Conservation (phyloP, 2,329 filamentous ascomycete genomes). For the Cercospora sp. region DNA sequence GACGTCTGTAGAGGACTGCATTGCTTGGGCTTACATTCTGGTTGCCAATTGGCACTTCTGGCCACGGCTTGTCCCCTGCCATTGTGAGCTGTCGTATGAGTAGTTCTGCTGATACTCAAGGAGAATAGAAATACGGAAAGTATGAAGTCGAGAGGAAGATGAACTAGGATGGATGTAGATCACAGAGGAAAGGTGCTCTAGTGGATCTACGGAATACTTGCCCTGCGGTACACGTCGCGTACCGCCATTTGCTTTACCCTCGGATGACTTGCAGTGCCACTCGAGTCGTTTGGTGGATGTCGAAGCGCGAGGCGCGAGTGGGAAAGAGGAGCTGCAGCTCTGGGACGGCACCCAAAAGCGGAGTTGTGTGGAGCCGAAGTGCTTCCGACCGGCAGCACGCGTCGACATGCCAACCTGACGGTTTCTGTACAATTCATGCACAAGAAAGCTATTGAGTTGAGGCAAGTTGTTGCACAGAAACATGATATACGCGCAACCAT, state of each 20-base stretch:
- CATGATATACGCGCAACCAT: not conserved
- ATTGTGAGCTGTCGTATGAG: constrained; percentile 21
- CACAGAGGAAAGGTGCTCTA: not conserved
- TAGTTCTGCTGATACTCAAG: not conserved
- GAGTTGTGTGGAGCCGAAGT: constrained; percentile 5
- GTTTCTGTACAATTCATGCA: not conserved
- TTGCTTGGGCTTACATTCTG: constrained; percentile 36
- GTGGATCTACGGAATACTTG: not conserved
- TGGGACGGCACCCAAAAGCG: not conserved
- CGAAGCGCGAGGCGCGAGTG: not conserved
- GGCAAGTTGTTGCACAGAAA: not conserved
- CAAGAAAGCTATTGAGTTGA: not conserved
- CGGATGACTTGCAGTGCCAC: not conserved
- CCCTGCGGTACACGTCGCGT: not conserved
- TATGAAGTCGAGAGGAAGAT: not conserved
- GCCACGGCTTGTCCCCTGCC: constrained; percentile 47
- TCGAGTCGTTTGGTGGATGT: not conserved
- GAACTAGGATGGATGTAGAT: not conserved
- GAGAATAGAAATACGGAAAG: not conserved
- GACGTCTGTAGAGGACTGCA: not conserved
- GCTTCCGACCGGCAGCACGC: not conserved
- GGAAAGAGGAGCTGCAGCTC: not conserved
- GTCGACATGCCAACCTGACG: not conserved
- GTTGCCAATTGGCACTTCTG: constrained; percentile 50
- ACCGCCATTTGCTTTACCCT: not conserved